Evolutionary conservation across 2,329 filamentous ascomycete genomes (phyloP), one percentile per base, ranked within the genome.

Genomic region (Penicillium sclerotiorum): DNA sequence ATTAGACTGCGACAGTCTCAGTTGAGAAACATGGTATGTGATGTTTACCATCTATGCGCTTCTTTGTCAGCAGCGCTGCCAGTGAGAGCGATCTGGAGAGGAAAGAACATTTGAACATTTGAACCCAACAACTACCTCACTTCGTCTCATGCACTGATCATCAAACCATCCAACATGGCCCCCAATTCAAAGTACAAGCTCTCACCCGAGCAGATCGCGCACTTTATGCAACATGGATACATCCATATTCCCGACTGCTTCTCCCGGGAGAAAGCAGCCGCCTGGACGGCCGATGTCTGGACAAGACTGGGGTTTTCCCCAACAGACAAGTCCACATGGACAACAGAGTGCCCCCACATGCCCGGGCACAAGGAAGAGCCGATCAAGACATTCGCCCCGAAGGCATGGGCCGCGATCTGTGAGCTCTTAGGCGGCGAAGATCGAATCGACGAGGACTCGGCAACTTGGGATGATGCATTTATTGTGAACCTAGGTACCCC

Each of bases 401-500:
- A 80, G 52, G 85, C 84, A 2, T 89, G 85, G 85, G 71, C 75
- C 0, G 84, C 83, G 15, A 87, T 88, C 53, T 83, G 81, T 65
- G 80, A 86, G 65, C 77, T 89, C 8, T 80, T 85, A 49, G 85
- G 85, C 45, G 85, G 85, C 48, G 80, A 84, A 54, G 79, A 80
- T 27, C 76, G 77, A 7, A 69, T 86, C 27, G 64, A 69, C 1
- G 69, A 73, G 4, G 63, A 70, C 18, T 79, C 76, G 22, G 76
- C 76, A n/a, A 64, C 70, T n/a, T 88, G 86, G 85, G 77, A 77
- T 56, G 86, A 89, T 70, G 78, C 79, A 4, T 78, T 88, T 48
- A 89, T 89, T 59, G 84, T 89, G 33, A 89, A 88, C 67, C 76
- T 89, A 7, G 86, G 86, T 11, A 82, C 77, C 1, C 63, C 76